These are phyloP conservation scores for Mrakia frigida DNA, from an alignment of 768 basidiomycete genomes.

Conservation along the genomic window DNA sequence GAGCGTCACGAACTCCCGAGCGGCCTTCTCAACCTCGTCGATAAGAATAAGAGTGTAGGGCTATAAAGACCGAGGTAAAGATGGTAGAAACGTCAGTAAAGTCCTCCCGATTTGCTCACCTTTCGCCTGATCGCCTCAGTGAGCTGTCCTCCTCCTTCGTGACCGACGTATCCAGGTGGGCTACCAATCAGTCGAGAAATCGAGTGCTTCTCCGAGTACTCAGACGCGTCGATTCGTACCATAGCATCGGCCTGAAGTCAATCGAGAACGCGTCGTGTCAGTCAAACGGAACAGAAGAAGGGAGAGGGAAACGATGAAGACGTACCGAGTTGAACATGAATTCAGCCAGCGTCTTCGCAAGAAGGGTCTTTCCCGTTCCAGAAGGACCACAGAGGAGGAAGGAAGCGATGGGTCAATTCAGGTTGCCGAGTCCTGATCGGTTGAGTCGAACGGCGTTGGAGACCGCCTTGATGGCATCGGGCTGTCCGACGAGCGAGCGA, in stretches of 20 bases:
- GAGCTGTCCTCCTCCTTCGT: constrained; percentile 44
- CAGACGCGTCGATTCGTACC: constrained; percentile 37
- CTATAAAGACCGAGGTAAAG: neutral
- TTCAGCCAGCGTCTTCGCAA: constrained; percentile 44
- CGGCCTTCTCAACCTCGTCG: constrained; percentile 48
- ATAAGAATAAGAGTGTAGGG: constrained; percentile 46
- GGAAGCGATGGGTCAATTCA: constrained; percentile 44
- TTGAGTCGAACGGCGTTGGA: constrained; percentile 46
- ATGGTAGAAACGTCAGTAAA: no score
- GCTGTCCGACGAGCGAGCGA: constrained; percentile 34
- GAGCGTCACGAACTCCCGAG: constrained; percentile 46
- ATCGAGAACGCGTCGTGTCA: neutral
- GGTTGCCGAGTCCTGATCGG: constrained; percentile 43
- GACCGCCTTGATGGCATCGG: constrained; percentile 42
- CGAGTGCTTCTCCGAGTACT: constrained; percentile 40
- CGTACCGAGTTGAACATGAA: constrained; percentile 45
- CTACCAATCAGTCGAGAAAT: constrained; percentile 44
- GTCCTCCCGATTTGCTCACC: no score
- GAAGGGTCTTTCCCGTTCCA: constrained; percentile 45
- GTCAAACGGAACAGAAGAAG: neutral
- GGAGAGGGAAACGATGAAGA: neutral
- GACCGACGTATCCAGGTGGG: constrained; percentile 45
- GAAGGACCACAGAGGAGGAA: constrained; percentile 45
- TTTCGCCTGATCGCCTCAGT: constrained; percentile 44
- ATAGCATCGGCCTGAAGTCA: constrained; percentile 39